Conservation (phyloP, 2,329 filamentous ascomycete genomes). For the Penicillium paneum region DNA sequence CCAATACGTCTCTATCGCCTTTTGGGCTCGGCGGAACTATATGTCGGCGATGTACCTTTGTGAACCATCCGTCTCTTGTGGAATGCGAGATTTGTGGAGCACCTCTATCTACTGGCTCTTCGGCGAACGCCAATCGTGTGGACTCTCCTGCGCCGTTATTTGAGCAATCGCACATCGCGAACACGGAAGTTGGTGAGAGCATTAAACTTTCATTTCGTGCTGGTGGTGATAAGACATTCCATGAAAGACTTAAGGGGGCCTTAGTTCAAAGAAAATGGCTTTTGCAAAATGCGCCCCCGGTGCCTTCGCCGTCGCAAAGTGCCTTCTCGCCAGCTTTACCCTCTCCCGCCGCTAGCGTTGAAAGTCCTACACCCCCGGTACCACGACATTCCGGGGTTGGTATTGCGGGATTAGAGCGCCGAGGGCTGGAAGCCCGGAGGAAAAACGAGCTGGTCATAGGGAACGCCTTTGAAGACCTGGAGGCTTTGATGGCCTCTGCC, state of each 20-base stretch:
- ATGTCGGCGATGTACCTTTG: slow-evolving; percentile 89
- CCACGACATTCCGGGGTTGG: slow-evolving; percentile 64
- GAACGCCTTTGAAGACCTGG: slow-evolving; percentile 90
- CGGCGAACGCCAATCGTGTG: slow-evolving; percentile 48
- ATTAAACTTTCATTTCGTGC: slow-evolving; percentile 89
- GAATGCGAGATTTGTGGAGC: slow-evolving; percentile 91
- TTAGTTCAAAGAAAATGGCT: slow-evolving; percentile 96
- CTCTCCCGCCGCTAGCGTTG: slow-evolving; percentile 18
- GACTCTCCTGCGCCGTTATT: slow-evolving; percentile 78
- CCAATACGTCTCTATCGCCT: not conserved
- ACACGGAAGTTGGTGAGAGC: slow-evolving; percentile 64
- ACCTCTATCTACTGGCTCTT: slow-evolving; percentile 58
- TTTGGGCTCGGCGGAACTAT: slow-evolving; percentile 23
- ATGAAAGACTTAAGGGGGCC: slow-evolving; percentile 81
- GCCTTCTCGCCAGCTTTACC: slow-evolving; percentile 31
- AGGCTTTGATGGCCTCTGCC: slow-evolving; percentile 94
- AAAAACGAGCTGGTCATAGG: slow-evolving; percentile 94
- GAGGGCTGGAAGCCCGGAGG: slow-evolving; percentile 77
- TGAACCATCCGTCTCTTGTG: slow-evolving; percentile 81
- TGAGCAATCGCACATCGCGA: slow-evolving; percentile 43
- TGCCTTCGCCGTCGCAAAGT: slow-evolving; percentile 60
- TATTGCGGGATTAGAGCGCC: slow-evolving; percentile 86
- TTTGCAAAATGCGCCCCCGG: slow-evolving; percentile 80
- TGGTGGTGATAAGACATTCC: slow-evolving; percentile 86
- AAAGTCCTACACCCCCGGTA: slow-evolving; percentile 24